Evolutionary conservation across 495 filamentous ascomycete genomes (phyloP), one percentile per base, ranked within the genome.

Genomic region (Aspergillus hancockii): DNA sequence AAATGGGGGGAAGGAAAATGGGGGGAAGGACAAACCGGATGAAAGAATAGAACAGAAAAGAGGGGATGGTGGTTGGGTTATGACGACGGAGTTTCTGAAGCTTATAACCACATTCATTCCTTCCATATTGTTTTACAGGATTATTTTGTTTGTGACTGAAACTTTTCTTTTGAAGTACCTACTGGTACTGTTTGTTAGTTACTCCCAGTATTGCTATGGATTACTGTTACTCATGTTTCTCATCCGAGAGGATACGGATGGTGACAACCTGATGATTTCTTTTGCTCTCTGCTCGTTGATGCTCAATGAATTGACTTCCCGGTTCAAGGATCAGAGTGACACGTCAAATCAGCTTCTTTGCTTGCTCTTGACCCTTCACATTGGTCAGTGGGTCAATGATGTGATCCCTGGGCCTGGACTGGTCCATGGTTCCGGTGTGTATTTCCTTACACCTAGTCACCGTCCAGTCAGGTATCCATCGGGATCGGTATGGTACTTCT

Each of bases 391-490:
- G 60, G 41, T 47, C 62, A n/a, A 62, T 64, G 61, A 64, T 64
- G 59, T 62, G 63, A 64, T 71, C 23, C 55, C 47, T 3, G 58
- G 62, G 62, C 57, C 58, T 61, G 63, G 63, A 59, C 62, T 61
- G 58, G 62, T 47, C 62, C 55, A 63, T 59, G 52, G 53, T 36
- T 61, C 49, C 4, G 25, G 47, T 30, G 36, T n/a, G 9, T 40
- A 40, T 40, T 40, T 40, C 3, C 19, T 12, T 41, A 41, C 19
- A 2, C 23, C 6, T 8, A 8, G 43, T 47, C 43, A 47, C 19
- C 1, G 1, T 3, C 19, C 41, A 4, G 36, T 40, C n/a, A n/a
- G n/a, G n/a, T n/a, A n/a, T n/a, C n/a, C n/a, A n/a, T n/a, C n/a
- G n/a, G n/a, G n/a, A n/a, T n/a, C n/a, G n/a, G 21, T 22, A 47